Evolutionary conservation across 2,329 filamentous ascomycete genomes (phyloP).

Genomic region (Hymenoscyphus linearis): DNA sequence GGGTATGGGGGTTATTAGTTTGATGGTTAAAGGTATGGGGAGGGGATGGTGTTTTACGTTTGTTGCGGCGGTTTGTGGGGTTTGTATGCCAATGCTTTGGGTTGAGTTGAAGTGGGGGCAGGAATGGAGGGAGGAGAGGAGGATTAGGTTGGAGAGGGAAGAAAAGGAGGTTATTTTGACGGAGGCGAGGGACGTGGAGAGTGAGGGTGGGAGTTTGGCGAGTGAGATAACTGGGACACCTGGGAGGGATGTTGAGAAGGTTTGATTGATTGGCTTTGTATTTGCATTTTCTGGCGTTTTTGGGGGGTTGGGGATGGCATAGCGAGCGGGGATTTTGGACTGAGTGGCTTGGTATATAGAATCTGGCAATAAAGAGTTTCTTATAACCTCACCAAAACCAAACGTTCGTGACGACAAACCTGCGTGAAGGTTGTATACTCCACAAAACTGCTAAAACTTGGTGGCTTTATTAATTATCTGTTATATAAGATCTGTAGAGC

Average conservation of each 20-base stretch:
- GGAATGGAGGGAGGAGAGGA: conserved; percentile 46
- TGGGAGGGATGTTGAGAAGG: not conserved
- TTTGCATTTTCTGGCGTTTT: not conserved
- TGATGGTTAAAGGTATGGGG: conserved; percentile 52
- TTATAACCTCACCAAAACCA: too few relatives aligned
- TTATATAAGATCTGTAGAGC: too few relatives aligned
- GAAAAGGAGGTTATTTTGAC: conserved; percentile 18
- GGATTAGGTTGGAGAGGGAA: conserved; percentile 36
- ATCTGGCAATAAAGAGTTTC: too few relatives aligned
- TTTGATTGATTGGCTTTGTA: not conserved
- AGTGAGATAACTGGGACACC: not conserved
- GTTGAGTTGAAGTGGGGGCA: conserved; percentile 45
- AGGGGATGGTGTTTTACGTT: conserved; percentile 59
- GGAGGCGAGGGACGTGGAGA: conserved; percentile 19
- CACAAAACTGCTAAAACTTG: too few relatives aligned
- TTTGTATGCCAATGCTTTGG: conserved; percentile 44
- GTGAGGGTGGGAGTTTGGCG: not conserved
- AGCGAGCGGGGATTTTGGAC: too few relatives aligned
- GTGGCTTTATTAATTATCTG: too few relatives aligned
- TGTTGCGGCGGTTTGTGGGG: conserved; percentile 45
- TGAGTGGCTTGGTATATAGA: too few relatives aligned
- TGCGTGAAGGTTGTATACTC: too few relatives aligned
- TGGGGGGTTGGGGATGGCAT: not conserved
- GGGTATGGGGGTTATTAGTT: conserved; percentile 53
- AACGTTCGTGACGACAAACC: too few relatives aligned